Evolutionary conservation across 1,284 basidiomycete genomes (phyloP).

Genomic region (Ganoderma sinense): DNA sequence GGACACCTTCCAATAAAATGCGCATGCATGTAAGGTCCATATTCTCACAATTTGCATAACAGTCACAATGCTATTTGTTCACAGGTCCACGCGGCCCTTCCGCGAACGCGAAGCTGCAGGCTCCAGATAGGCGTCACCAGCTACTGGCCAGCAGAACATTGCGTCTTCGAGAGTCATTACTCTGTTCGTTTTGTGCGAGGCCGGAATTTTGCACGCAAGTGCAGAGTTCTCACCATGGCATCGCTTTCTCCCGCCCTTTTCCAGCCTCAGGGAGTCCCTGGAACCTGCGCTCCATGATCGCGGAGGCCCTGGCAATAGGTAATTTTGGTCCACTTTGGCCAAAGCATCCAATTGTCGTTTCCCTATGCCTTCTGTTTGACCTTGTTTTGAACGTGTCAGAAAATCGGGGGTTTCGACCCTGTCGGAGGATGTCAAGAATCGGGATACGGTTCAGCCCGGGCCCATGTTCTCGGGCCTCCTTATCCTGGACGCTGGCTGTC

Average conservation of each 20-base stretch:
- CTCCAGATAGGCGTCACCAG: not conserved
- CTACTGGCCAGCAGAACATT: not conserved
- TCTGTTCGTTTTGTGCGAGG: not conserved
- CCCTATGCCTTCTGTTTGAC: not conserved
- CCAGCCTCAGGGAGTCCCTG: not conserved
- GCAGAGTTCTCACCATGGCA: not conserved
- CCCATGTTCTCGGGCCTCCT: not conserved
- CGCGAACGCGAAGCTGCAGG: not conserved
- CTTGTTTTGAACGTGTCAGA: not conserved
- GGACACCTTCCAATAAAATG: not conserved
- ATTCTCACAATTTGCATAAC: not conserved
- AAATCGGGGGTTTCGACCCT: not conserved
- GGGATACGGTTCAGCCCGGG: not conserved
- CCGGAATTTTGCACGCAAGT: not conserved
- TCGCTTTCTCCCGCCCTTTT: not conserved
- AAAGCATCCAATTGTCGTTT: not conserved
- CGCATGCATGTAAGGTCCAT: not conserved
- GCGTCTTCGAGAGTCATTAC: not conserved
- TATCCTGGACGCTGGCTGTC: not conserved
- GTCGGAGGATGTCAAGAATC: not conserved
- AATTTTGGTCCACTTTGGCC: not conserved
- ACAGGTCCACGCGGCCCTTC: not conserved
- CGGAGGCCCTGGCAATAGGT: not conserved
- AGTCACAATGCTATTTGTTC: not conserved
- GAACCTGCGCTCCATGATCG: not conserved